A percentile compares a stretch with the other conserved stretches of the same genome.
These are phyloP conservation scores for Xylaria palmicola DNA, from an alignment of 495 filamentous ascomycete species.

Conservation along the genomic window DNA sequence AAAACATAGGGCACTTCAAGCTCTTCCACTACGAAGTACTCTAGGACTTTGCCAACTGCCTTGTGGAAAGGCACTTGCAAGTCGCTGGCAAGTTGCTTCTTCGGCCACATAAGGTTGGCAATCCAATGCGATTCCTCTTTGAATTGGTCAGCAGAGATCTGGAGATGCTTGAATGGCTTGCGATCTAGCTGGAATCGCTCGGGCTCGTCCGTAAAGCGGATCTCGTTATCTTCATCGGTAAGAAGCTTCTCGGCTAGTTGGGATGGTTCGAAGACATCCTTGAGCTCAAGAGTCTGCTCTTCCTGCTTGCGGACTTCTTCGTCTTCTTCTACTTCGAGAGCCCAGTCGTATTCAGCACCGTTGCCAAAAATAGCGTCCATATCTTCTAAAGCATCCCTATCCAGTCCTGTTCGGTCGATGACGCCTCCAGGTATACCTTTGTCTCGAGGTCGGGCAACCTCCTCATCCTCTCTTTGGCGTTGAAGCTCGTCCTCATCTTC, in stretches of 20 bases:
- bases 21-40: slow-evolving; percentile 89
- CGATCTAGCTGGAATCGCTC: slow-evolving; percentile 92
- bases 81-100: slow-evolving; percentile 67
- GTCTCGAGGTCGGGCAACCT: slow-evolving; percentile 72
- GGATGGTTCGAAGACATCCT: slow-evolving; percentile 96
- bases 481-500: slow-evolving; percentile 80
- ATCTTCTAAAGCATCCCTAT: slow-evolving; percentile 88
- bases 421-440: slow-evolving; percentile 63
- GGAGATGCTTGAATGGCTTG: slow-evolving; percentile 76
- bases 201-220: slow-evolving; percentile 81
- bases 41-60: slow-evolving; percentile 86
- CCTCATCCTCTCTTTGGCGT: slow-evolving; percentile 78
- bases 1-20: slow-evolving; percentile 97
- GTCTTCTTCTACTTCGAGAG: slow-evolving; percentile 80
- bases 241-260: slow-evolving; percentile 90
- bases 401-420: slow-evolving; percentile 69
- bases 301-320: slow-evolving; percentile 69
- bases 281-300: slow-evolving; percentile 73
- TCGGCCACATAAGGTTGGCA: slow-evolving; percentile 79
- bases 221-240: slow-evolving; percentile 90
- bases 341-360: slow-evolving; percentile 93
- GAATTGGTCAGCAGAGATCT: slow-evolving; percentile 75
- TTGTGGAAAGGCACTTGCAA: slow-evolving; percentile 80
- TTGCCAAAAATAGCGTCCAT: slow-evolving; percentile 95
- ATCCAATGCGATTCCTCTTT: slow-evolving; percentile 92